Conservation (phyloP, 2,329 filamentous ascomycete genomes). For the Penicillium psychrosexuale region DNA sequence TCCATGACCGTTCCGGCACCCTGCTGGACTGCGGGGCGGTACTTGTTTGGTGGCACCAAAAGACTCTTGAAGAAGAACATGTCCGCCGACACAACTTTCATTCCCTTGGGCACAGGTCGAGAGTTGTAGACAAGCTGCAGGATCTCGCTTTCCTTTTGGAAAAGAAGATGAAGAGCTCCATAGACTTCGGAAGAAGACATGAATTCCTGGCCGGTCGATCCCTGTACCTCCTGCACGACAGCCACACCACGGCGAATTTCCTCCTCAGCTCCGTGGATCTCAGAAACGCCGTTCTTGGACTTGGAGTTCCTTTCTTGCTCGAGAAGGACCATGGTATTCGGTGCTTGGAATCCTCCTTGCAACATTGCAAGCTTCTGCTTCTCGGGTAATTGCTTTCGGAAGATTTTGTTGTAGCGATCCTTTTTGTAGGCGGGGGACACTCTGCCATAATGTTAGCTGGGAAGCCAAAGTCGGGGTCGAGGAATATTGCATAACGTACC, state of each 20-base stretch:
- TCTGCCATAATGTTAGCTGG: slow-evolving; percentile 43
- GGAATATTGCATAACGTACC: slow-evolving; percentile 36
- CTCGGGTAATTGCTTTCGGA: slow-evolving; percentile 70
- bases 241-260: slow-evolving; percentile 55
- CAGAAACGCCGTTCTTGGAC: slow-evolving; percentile 41
- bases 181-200: slow-evolving; percentile 80
- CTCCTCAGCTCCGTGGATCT: slow-evolving; percentile 57
- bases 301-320: slow-evolving; percentile 45
- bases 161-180: slow-evolving; percentile 72
- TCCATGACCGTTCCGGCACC: slow-evolving; percentile 80
- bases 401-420: slow-evolving; percentile 89
- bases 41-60: slow-evolving; percentile 88
- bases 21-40: slow-evolving; percentile 79
- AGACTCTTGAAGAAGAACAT: slow-evolving; percentile 93
- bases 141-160: slow-evolving; percentile 82
- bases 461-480: slow-evolving; percentile 2
- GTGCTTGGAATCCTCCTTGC: slow-evolving; percentile 62
- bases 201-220: slow-evolving; percentile 62
- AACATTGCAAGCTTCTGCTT: slow-evolving; percentile 79
- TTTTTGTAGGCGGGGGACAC: slow-evolving; percentile 83
- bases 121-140: slow-evolving; percentile 81
- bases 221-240: slow-evolving; percentile 27
- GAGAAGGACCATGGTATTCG: slow-evolving; percentile 66
- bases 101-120: slow-evolving; percentile 60
- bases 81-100: slow-evolving; percentile 63